Conservation (phyloP, 2,329 filamentous ascomycete species). For the Paecilomyces niveus region DNA sequence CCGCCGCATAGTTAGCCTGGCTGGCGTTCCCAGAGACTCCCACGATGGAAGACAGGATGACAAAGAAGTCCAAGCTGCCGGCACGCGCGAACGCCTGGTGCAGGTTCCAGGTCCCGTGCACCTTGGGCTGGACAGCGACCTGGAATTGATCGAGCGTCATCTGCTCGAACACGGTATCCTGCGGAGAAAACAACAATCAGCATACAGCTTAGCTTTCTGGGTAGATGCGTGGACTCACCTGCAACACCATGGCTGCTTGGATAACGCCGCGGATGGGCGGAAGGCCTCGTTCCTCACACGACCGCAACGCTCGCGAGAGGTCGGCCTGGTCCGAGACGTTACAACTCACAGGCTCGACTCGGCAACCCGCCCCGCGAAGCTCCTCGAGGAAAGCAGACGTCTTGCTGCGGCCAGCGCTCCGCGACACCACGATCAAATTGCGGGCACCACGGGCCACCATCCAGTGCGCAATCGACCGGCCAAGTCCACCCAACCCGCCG, state of each 20-base stretch:
- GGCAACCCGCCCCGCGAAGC: neutral
- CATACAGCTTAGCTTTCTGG: neutral
- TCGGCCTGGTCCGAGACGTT: neutral
- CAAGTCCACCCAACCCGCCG: neutral
- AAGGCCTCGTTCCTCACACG: neutral
- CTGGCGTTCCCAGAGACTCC: slow-evolving; percentile 6
- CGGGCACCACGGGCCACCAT: neutral
- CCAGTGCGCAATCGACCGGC: neutral
- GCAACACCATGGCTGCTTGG: neutral
- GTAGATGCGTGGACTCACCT: neutral
- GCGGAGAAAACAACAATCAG: slow-evolving; percentile 9
- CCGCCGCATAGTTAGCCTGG: slow-evolving; percentile 9
- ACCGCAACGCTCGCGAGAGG: neutral
- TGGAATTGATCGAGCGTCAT: slow-evolving; percentile 4
- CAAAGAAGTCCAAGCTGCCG: slow-evolving; percentile 7
- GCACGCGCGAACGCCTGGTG: slow-evolving; percentile 3
- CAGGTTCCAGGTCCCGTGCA: slow-evolving; percentile 6
- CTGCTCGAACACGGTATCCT: slow-evolving; percentile 23
- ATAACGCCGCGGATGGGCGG: neutral
- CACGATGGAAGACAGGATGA: slow-evolving; percentile 5
- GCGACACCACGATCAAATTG: neutral
- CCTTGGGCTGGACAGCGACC: neutral
- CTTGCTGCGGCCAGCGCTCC: no score
- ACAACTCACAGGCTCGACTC: neutral
- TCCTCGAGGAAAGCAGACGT: neutral